Evolutionary conservation across 495 filamentous ascomycete species (phyloP).

Genomic region (Podospora australis): DNA sequence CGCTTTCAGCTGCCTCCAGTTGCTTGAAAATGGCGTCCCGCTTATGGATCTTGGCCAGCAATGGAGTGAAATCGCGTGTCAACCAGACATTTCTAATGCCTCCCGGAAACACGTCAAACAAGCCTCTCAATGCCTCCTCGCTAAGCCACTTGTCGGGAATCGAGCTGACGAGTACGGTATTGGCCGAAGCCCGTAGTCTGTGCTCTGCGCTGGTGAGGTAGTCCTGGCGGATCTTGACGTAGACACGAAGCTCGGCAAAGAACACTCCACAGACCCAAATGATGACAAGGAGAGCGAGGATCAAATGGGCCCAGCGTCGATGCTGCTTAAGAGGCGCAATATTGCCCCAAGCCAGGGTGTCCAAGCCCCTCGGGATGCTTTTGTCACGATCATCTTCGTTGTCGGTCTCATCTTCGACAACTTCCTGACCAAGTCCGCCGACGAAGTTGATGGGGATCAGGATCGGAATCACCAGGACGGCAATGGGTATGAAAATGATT

Average conservation of each 20-base stretch:
- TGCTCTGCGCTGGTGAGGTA: conserved; percentile 95
- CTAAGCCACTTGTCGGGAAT: conserved; percentile 88
- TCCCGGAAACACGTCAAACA: conserved; percentile 97
- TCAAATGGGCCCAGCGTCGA: conserved; percentile 84
- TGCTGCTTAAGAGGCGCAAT: conserved; percentile 60
- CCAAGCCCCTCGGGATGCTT: conserved; percentile 52
- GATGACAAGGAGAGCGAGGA: conserved; percentile 75
- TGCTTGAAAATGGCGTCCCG: conserved; percentile 63
- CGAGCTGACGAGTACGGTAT: conserved; percentile 83
- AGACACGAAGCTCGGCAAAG: conserved; percentile 81
- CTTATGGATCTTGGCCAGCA: conserved; percentile 77
- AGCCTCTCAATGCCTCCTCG: conserved; percentile 65
- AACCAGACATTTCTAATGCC: conserved; percentile 96
- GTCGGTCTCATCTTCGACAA: conserved; percentile 33
- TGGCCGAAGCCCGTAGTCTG: conserved; percentile 88
- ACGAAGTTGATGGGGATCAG: conserved; percentile 77
- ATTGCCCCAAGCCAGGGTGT: conserved; percentile 87
- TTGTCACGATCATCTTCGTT: conserved; percentile 1
- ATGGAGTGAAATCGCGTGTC: conserved; percentile 82
- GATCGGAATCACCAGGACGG: conserved; percentile 72
- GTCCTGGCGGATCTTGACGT: conserved; percentile 88
- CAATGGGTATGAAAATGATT: conserved; percentile 82
- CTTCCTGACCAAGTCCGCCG: conserved; percentile 57
- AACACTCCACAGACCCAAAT: conserved; percentile 82
- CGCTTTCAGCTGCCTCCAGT: conserved; percentile 79